Evolutionary conservation across 1,139 yeast species (phyloP).

Genomic region (Kodamaea alishanica): DNA sequence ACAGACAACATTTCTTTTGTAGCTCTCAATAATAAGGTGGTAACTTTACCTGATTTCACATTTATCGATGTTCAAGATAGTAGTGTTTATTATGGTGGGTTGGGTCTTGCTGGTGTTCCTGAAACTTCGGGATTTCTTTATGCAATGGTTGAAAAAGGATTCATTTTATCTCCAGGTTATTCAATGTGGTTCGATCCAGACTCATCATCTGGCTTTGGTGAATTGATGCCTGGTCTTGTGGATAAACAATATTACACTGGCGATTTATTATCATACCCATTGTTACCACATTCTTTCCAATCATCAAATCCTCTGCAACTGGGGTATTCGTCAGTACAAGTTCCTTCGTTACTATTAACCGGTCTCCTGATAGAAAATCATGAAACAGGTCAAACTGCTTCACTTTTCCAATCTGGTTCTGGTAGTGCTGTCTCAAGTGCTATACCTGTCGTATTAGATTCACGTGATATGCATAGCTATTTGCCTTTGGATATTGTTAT

Average conservation of each 20-base stretch:
- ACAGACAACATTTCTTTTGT: constrained; percentile 24
- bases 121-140: constrained; percentile 41
- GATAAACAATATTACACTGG: constrained; percentile 46
- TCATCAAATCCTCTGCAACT: constrained; percentile 10
- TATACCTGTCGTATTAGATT: constrained; percentile 60
- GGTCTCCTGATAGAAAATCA: constrained; percentile 49
- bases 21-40: constrained; percentile 11
- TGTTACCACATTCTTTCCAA: constrained; percentile 36
- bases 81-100: constrained; percentile 28
- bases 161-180: constrained; percentile 49
- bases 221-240: constrained; percentile 58
- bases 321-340: constrained; percentile 10
- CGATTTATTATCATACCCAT: constrained; percentile 44
- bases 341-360: constrained; percentile 59
- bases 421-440: constrained; percentile 13
- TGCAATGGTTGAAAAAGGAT: constrained; percentile 24
- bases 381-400: constrained; percentile 30
- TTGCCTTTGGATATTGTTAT: constrained; percentile 60
- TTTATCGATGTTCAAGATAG: constrained; percentile 27
- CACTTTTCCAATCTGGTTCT: constrained; percentile 31
- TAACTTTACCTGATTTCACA: constrained; percentile 23
- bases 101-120: constrained; percentile 53
- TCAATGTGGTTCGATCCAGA: constrained; percentile 47
- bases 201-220: constrained; percentile 25
- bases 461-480: constrained; percentile 49